Evolutionary conservation across 2,329 filamentous ascomycete species (phyloP), one percentile per base, ranked within the genome.

Genomic region (Exophiala aquamarina): DNA sequence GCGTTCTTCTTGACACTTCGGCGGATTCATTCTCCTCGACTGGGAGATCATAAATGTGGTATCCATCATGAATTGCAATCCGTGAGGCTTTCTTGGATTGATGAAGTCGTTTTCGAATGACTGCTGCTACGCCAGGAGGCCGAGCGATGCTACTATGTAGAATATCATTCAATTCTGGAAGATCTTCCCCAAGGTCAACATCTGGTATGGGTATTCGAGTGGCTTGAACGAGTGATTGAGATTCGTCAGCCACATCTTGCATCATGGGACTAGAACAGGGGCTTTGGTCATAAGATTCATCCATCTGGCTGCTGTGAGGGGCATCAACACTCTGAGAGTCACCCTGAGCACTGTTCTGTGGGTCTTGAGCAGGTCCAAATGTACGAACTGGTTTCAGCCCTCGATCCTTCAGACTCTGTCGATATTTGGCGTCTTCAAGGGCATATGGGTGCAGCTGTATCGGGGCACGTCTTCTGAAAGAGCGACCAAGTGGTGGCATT

Each of bases 371-470:
- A 31, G 41, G 13, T 21, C 59, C 34, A 31, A 52, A 57, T 41
- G 68, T 59, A 14, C 65, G 68, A 11, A 75, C 59, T 10, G 73
- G 71, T 41, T 65, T 68, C 7, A 75, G 36, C 2, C 73, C 73
- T 40, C 70, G 56, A 29, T 62, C 64, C 42, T 63, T 68, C 58
- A 73, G 63, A 33, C 64, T 64, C 26, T 55, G 63, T 35, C 65
- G 62, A 52, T 75, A 76, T 44, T 66, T 66, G 6, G 70, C 70
- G 49, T 68, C 62, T 51, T 76, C 73, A 13, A 74, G 55, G 1
- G 68, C 58, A 47, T 75, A 76, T 2, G 73, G 73, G 51, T 75
- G 70, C 20, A 74, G 50, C 44, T 76, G 73, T 39, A 74, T 74
- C 6, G 70, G 67, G 54, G 72, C 73, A 31, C 73, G 67, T 45